Evolutionary conservation across 495 filamentous ascomycete species (phyloP), one percentile per base, ranked within the genome.

Genomic region (Penicillium antarcticum): DNA sequence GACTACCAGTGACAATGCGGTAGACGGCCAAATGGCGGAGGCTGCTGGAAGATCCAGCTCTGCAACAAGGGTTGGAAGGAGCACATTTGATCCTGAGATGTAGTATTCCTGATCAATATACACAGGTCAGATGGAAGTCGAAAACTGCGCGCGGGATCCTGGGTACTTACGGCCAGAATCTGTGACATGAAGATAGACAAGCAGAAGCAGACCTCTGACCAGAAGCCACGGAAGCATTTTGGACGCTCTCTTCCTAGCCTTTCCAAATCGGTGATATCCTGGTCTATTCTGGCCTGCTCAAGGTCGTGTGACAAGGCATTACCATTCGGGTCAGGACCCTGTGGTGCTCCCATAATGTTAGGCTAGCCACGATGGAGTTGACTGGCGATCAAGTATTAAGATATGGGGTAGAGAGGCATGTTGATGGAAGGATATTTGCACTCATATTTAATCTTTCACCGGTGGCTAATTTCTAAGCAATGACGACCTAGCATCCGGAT

Each of bases 81-180:
- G 76, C 54, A 95, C 82, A 57, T 88, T 92, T 67, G 91, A 96
- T 39, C 91, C 91, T 36, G 86, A 89, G 32, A 92, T 84, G 62
- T 90, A 91, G 68, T 89, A 96, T 72, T 95, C 69, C 69, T 72
- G 13, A 82, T 75, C 77, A 52, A 13, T 26, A 10, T 6, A 29
- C 5, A 29, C 5, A 10, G 26, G 18, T 54, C 38, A 53, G 47
- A 23, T 32, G 13, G 19, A 34, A 16, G 39, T 42, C 9, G 24
- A 36, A 12, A 41, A 7, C 10, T 33, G 21, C 26, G 43, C 31
- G 21, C 10, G 32, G 1, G n/a, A 16, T 11, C 34, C 24, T 42
- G 38, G 11, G 6, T 36, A 71, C 82, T 53, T 44, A 71, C 86
- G 33, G 85, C 79, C 58, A 94, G 75, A 24, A 89, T 75, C 58